Evolutionary conservation across 257 asterid species (phyloP), one percentile per base, ranked within the genome.

Genomic region (Rubia yunnanensis): DNA sequence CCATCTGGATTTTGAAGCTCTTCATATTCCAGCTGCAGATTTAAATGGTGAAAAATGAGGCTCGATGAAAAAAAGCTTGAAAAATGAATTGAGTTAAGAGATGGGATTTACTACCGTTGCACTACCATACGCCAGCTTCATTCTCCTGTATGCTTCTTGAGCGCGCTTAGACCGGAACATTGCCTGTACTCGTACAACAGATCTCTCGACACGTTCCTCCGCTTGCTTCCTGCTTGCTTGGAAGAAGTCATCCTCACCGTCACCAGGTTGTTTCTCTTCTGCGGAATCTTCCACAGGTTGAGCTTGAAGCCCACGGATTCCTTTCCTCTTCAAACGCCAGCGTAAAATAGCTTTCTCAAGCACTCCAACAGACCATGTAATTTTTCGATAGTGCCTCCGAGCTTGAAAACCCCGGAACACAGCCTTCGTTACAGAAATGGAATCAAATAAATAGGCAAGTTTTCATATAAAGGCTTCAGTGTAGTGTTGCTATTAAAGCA

Each of bases 261-360:
- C 17, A 70, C 73, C 59, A 64, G 76, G 91, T 78, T 78, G 80
- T 68, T 77, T 77, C 7, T 81, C 74, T 49, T 81, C 84, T 3
- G 63, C 27, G 36, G 54, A 28, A 23, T 61, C 55, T 72, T 63
- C 74, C 59, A 62, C 74, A 9, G 83, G 72, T n/a, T 79, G 75
- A 66, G 82, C 85, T 71, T 94, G 89, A 78, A 88, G 84, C 61
- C 99, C 96, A 32, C 99, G 92, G 63, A 94, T 76, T 57, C 99
- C 97, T 80, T 88, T 94, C 67, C 95, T 83, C 88, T 84, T 94
- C 71, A 85, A 76, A 58, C 95, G 95, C 99, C 99, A 94, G 7
- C 99, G 88, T 31, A 94, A 80, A 63, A 94, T 76, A 54, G 88
- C 96, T 72, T 94, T 94, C 78, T 94, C 99, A 52, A 94, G 82